Evolutionary conservation across 805 yeast species (phyloP), one percentile per base, ranked within the genome.

Genomic region (Alloascoidea hylecoeti): DNA sequence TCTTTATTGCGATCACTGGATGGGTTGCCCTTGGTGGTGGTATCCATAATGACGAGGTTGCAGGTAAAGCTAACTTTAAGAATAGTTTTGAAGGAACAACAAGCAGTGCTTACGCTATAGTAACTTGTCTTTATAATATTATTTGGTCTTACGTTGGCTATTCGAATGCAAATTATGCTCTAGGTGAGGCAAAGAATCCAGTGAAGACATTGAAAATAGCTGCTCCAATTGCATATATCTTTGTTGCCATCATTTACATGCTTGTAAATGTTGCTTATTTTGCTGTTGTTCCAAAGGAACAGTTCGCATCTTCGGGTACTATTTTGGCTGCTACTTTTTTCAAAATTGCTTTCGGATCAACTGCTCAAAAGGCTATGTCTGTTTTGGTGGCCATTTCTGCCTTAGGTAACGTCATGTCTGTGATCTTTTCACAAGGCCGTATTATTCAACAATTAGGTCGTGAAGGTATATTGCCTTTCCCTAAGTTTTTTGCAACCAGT

Each of bases 61-160:
- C 30, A 23, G 30, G 30, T n/a, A 66, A 70, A 37, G 72, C 85
- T 30, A 77, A 77, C 50, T 78, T 79, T 55, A 49, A 52, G 33
- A 53, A 79, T 48, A 69, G 82, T 2, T 79, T 80, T 49, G 58
- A 52, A 1, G 79, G 80, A 38, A 57, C 66, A 3, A 44, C 57
- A 44, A 38, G 51, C 51, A 43, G 47, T 12, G 56, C 50, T 15
- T 55, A 54, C 41, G 76, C 74, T n/a, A 67, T 65, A 42, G 60
- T 55, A 37, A 54, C 75, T 47, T 86, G 92, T 4, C 64, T 82
- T 40, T 81, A 80, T 61, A 80, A 79, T 50, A 83, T 82, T 40
- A 81, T 82, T 50, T 82, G 89, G 89, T 78, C 89, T 2, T 82
- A 74, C 48, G 72, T 80, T 48, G 94, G 94, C 38, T 82, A 81